Evolutionary conservation across 352 stramenopile species (phyloP).

Genomic region (Bremia lactucae): DNA sequence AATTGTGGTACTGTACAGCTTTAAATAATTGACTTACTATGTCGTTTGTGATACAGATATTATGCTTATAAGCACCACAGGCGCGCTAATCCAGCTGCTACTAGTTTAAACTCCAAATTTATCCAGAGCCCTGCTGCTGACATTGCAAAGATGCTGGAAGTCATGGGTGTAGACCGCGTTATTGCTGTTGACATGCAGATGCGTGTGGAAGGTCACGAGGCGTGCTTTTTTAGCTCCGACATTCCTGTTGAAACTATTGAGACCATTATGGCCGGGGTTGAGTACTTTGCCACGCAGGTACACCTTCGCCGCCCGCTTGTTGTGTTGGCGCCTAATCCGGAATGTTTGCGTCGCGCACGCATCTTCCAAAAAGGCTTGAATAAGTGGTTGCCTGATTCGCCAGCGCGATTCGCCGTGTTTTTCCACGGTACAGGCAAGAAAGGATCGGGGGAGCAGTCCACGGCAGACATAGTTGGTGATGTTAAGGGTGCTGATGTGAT

Average conservation of each 20-base stretch:
- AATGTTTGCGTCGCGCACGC: conserved; percentile 70
- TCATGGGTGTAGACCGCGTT: conserved; percentile 90
- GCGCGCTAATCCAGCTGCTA: conserved; percentile 72
- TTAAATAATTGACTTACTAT: neutral
- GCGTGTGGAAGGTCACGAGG: conserved; percentile 81
- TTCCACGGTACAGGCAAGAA: conserved; percentile 62
- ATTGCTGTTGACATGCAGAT: conserved; percentile 90
- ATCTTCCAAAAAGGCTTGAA: conserved; percentile 83
- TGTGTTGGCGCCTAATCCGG: conserved; percentile 83
- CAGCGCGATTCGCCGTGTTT: conserved; percentile 72
- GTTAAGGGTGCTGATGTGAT: conserved; percentile 85
- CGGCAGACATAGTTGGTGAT: conserved; percentile 82
- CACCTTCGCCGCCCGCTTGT: conserved; percentile 70
- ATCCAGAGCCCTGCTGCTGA: conserved; percentile 81
- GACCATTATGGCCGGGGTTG: conserved; percentile 83
- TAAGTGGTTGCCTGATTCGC: conserved; percentile 78
- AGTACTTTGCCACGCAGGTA: conserved; percentile 87
- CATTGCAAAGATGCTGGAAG: conserved; percentile 89
- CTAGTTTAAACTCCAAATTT: conserved; percentile 88
- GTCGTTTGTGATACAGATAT: conserved; percentile 34
- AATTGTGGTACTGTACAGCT: neutral
- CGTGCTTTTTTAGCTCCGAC: conserved; percentile 87
- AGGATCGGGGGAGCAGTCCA: conserved; percentile 37
- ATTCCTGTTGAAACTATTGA: conserved; percentile 90
- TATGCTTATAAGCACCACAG: conserved; percentile 91